A percentile compares a stretch with the other conserved stretches of the same genome.
Conservation (phyloP, 495 filamentous ascomycete genomes). For the Tuber indicum region DNA sequence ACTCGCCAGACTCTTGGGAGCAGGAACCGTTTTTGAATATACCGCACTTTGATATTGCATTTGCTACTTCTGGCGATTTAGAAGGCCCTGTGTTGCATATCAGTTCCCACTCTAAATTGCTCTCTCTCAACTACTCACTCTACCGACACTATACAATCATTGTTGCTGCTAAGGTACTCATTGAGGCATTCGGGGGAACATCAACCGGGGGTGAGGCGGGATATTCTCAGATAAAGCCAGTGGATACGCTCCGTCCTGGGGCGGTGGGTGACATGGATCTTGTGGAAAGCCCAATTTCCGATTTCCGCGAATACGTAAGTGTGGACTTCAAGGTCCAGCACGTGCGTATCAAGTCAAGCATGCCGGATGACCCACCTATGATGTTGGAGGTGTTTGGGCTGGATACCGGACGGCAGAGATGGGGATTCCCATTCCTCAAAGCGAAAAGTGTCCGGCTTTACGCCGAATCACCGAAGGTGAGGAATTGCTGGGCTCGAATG, state of each 20-base stretch:
- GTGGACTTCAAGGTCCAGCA: constrained; percentile 72
- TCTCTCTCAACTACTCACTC: constrained; percentile 83
- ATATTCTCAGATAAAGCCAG: constrained; percentile 19
- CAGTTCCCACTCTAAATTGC: constrained; percentile 67
- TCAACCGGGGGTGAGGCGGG: constrained; percentile 29
- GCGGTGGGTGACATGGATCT: constrained; percentile 20
- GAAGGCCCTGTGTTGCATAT: constrained; percentile 83
- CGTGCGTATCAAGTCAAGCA: constrained; percentile 77
- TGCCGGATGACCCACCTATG: constrained; percentile 79
- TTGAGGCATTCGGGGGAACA: constrained; percentile 57
- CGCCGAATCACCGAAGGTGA: constrained; percentile 74
- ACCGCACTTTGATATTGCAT: constrained; percentile 76
- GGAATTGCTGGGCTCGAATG: constrained; percentile 73
- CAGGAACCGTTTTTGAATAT: constrained; percentile 78
- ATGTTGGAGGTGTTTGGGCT: constrained; percentile 82
- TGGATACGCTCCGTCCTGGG: constrained; percentile 8
- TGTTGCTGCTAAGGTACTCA: constrained; percentile 68
- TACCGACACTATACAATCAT: constrained; percentile 90
- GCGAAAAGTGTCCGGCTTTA: constrained; percentile 74
- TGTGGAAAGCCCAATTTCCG: constrained; percentile 21
- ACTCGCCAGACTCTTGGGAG: constrained; percentile 76
- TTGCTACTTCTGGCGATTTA: constrained; percentile 75
- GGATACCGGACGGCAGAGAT: constrained; percentile 76
- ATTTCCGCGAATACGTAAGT: constrained; percentile 59
- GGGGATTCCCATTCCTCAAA: constrained; percentile 69